A percentile compares a stretch with the other conserved stretches of the same genome.
Evolutionary conservation across 148 eudicot species (phyloP).

Genomic region (Persicaria maculosa): DNA sequence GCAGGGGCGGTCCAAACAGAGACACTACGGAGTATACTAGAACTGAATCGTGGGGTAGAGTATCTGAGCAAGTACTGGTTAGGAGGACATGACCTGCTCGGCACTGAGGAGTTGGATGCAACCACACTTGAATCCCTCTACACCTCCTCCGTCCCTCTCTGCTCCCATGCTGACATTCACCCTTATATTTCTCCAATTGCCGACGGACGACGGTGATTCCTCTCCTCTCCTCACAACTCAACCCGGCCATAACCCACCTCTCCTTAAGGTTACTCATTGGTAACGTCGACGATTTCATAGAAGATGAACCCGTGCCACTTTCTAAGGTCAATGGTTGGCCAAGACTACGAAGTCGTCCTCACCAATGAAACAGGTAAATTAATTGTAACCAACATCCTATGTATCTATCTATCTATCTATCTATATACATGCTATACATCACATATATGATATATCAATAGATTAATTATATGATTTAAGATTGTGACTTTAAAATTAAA

Average conservation of each 20-base stretch:
- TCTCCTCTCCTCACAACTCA: conserved; percentile 48
- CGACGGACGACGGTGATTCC: conserved; percentile 53
- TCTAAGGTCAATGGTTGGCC: conserved; percentile 51
- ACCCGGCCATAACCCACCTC: conserved; percentile 48
- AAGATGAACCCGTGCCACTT: conserved; percentile 57
- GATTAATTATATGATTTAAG: too few species aligned
- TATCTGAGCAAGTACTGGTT: conserved; percentile 48
- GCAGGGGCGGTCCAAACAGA: conserved; percentile 35
- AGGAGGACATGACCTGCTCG: conserved; percentile 18
- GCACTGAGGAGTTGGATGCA: conserved; percentile 24
- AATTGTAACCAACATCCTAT: too few species aligned
- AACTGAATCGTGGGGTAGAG: conserved; percentile 40
- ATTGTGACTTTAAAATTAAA: too few species aligned
- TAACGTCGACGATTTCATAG: conserved; percentile 41
- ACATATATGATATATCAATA: too few species aligned
- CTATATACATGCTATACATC: not conserved
- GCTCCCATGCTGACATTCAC: conserved; percentile 57
- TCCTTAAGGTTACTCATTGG: conserved; percentile 31
- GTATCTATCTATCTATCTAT: not conserved
- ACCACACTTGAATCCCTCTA: conserved; percentile 31
- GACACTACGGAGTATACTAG: conserved; percentile 38
- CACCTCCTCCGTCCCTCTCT: conserved; percentile 49
- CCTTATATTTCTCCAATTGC: conserved; percentile 60
- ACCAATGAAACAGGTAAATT: conserved; percentile 63
- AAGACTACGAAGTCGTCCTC: conserved; percentile 61